Percentiles rank a stretch among this genome's conserved stretches.
Conservation (phyloP, 805 yeast genomes). For the Danielia oregonensis region DNA sequence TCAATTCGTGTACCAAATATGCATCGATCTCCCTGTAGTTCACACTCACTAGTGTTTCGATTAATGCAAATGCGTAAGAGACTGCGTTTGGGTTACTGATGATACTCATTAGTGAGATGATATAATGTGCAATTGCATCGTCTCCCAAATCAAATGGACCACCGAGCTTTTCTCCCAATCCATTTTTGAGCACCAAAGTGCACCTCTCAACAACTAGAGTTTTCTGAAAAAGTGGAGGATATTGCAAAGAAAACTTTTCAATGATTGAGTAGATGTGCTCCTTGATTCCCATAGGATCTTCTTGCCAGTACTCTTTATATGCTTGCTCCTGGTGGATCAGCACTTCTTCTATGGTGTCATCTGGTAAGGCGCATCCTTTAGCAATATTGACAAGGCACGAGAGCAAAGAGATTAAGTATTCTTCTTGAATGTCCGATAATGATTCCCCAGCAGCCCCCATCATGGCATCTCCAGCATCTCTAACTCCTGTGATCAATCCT, state of each 20-base stretch:
- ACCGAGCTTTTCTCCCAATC: constrained; percentile 56
- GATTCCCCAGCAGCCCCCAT: constrained; percentile 10
- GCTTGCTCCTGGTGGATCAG: constrained; percentile 25
- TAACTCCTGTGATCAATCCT: constrained; percentile 20
- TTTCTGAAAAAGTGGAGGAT: constrained; percentile 35
- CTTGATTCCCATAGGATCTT: constrained; percentile 47
- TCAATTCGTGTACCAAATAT: constrained; percentile 30
- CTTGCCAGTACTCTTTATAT: constrained; percentile 40
- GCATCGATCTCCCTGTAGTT: constrained; percentile 28
- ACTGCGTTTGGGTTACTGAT: constrained; percentile 26
- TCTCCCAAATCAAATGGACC: constrained; percentile 61
- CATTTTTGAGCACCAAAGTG: constrained; percentile 58
- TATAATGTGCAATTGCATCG: constrained; percentile 7
- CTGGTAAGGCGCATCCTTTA: constrained; percentile 62
- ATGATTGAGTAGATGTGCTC: constrained; percentile 39
- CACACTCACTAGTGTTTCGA: constrained; percentile 42
- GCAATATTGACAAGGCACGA: constrained; percentile 68
- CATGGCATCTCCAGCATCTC: constrained; percentile 8
- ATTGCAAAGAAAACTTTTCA: constrained; percentile 38
- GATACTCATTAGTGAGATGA: constrained; percentile 9
- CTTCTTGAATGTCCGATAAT: constrained; percentile 26
- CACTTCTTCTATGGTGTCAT: constrained; percentile 41
- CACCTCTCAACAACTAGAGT: constrained; percentile 58
- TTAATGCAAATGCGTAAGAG: constrained; percentile 42
- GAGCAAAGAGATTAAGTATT: constrained; percentile 54